Evolutionary conservation across 2,329 filamentous ascomycete species (phyloP).

Genomic region (Hymenoscyphus infarciens): DNA sequence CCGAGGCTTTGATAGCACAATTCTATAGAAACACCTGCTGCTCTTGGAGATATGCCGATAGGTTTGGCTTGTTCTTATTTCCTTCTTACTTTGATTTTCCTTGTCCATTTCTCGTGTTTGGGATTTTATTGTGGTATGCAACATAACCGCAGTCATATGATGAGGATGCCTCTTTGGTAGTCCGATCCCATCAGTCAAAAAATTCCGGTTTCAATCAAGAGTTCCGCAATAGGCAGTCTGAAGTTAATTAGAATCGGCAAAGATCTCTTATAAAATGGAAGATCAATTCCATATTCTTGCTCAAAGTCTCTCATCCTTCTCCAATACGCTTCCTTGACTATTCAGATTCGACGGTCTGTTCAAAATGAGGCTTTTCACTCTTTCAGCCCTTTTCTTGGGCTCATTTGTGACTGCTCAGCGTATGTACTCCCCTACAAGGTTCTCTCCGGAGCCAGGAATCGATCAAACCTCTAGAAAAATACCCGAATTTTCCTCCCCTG

Average conservation of each 20-base stretch:
- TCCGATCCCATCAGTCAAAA: neutral
- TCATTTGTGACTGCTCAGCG: slow-evolving; percentile 6
- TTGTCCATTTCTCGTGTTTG: no score
- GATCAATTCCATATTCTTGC: neutral
- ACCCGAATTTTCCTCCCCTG: neutral
- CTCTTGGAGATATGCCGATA: no score
- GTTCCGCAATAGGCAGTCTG: no score
- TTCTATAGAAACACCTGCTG: no score
- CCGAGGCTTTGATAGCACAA: no score
- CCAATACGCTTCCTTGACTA: neutral
- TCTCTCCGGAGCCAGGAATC: no score
- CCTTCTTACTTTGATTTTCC: no score
- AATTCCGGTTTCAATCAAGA: neutral
- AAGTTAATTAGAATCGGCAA: no score
- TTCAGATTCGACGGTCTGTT: neutral
- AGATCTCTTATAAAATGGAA: neutral
- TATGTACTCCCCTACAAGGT: neutral
- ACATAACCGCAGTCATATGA: no score
- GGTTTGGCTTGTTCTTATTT: no score
- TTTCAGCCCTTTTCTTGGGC: slow-evolving; percentile 3
- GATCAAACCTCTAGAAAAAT: neutral
- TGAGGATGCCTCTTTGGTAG: no score
- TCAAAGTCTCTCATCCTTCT: neutral
- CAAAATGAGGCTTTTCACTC: slow-evolving; percentile 1
- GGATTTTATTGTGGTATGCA: no score